Conservation (phyloP, 495 filamentous ascomycete genomes). For the Pyronema omphalodes region DNA sequence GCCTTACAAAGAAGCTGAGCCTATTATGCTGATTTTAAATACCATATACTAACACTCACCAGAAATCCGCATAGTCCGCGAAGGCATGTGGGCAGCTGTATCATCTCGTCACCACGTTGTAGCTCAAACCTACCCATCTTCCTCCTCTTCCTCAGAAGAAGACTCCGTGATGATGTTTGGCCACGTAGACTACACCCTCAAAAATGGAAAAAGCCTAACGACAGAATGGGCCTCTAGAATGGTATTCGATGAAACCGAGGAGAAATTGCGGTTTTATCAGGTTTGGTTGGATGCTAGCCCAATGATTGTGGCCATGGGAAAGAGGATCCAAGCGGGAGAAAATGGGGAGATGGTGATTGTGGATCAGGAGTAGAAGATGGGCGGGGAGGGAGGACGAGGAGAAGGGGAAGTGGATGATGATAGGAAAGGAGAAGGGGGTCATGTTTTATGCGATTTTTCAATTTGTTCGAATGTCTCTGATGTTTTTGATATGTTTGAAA, state of each 20-base stretch:
- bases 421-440: no score
- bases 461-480: no score
- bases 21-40: no score
- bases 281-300: constrained; percentile 5
- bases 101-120: constrained; percentile 4
- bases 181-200: constrained; percentile 1
- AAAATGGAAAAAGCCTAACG: background rate
- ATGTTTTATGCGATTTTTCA: no score
- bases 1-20: background rate
- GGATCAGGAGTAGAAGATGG: no score
- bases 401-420: no score
- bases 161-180: constrained; percentile 2
- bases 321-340: constrained; percentile 2
- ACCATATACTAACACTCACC: background rate
- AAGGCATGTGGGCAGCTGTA: constrained; percentile 5
- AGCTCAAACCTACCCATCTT: background rate
- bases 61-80: background rate
- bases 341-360: background rate
- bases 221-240: constrained; percentile 3
- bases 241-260: constrained; percentile 1
- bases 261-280: constrained; percentile 5
- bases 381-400: no score
- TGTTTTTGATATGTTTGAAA: no score
- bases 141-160: background rate
- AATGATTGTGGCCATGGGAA: constrained; percentile 2